Conservation (phyloP, 2,329 filamentous ascomycete genomes). For the Elsinoe arachidis region DNA sequence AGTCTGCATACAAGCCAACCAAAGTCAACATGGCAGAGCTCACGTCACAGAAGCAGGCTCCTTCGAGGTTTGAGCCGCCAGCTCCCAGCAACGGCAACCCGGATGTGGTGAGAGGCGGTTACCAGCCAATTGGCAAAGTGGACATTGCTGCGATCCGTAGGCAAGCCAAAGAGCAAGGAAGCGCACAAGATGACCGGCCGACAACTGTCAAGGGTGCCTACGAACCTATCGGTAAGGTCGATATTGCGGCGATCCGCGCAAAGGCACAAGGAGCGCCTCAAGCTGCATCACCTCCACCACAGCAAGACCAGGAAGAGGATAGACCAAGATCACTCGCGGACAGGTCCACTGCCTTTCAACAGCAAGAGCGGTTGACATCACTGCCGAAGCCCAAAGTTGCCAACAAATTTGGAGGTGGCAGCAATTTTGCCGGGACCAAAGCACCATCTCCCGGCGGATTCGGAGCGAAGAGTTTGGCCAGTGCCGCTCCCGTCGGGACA, state of each 20-base stretch:
- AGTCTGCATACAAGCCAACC: constrained; percentile 86
- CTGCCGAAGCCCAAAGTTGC: constrained; percentile 92
- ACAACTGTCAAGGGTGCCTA: constrained; percentile 85
- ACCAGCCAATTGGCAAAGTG: constrained; percentile 94
- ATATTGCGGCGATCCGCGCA: constrained; percentile 87
- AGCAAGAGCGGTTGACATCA: constrained; percentile 72
- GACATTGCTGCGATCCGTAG: constrained; percentile 84
- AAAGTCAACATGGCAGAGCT: constrained; percentile 90
- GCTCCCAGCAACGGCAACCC: constrained; percentile 34
- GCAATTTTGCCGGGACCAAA: constrained; percentile 78
- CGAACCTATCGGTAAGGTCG: constrained; percentile 90
- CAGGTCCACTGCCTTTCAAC: constrained; percentile 62
- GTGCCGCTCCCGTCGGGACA: constrained; percentile 60
- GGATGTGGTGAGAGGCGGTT: constrained; percentile 74
- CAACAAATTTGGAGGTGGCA: constrained; percentile 70
- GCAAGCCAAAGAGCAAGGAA: constrained; percentile 55
- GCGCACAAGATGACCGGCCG: constrained; percentile 63
- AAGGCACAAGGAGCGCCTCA: constrained; percentile 56
- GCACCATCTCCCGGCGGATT: constrained; percentile 68
- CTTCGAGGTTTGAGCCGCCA: constrained; percentile 51
- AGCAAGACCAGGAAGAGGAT: constrained; percentile 39
- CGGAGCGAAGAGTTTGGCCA: constrained; percentile 50
- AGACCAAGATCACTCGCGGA: constrained; percentile 61
- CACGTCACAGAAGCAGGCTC: constrained; percentile 60
- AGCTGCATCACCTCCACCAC: constrained; percentile 29